These are phyloP conservation scores for Pigoraptor vietnamica DNA, from an alignment of 78 protist species.

Conservation along the genomic window DNA sequence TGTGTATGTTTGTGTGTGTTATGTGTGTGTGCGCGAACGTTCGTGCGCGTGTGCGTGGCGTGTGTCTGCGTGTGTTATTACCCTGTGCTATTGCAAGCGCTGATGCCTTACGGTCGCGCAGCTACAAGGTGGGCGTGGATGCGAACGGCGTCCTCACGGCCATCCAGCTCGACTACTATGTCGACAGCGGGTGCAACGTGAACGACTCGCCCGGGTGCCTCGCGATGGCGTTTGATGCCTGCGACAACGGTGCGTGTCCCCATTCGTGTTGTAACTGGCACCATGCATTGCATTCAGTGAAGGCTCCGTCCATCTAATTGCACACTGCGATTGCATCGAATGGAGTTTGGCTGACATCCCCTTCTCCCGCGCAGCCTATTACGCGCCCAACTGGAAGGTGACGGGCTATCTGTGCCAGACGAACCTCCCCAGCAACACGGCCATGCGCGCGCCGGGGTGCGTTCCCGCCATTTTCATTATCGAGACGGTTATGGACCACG, in stretches of 20 bases:
- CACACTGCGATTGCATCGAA: neutral
- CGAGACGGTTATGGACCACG: slow-evolving; percentile 25
- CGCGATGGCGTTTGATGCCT: neutral
- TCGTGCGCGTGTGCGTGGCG: too few relatives aligned
- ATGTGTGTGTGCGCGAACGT: too few relatives aligned
- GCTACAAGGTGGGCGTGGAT: slow-evolving; percentile 35
- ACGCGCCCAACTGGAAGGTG: neutral
- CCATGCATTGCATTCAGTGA: neutral
- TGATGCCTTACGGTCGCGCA: too few relatives aligned
- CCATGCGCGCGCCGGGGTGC: slow-evolving; percentile 39
- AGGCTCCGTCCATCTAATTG: neutral
- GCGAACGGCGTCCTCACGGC: slow-evolving; percentile 29
- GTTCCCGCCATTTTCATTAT: slow-evolving; percentile 8
- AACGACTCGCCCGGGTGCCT: neutral
- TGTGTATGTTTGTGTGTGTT: too few relatives aligned
- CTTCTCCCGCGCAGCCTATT: neutral
- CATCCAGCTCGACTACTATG: neutral
- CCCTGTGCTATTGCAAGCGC: too few relatives aligned
- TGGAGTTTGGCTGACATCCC: neutral
- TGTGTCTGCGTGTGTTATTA: too few relatives aligned
- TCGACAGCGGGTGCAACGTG: slow-evolving; percentile 46
- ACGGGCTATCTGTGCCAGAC: slow-evolving; percentile 1
- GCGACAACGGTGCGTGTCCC: neutral
- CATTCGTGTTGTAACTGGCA: neutral
- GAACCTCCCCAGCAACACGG: slow-evolving; percentile 18